Conservation (phyloP, 169 alveolate species). For the Toxoplasma gondii region DNA sequence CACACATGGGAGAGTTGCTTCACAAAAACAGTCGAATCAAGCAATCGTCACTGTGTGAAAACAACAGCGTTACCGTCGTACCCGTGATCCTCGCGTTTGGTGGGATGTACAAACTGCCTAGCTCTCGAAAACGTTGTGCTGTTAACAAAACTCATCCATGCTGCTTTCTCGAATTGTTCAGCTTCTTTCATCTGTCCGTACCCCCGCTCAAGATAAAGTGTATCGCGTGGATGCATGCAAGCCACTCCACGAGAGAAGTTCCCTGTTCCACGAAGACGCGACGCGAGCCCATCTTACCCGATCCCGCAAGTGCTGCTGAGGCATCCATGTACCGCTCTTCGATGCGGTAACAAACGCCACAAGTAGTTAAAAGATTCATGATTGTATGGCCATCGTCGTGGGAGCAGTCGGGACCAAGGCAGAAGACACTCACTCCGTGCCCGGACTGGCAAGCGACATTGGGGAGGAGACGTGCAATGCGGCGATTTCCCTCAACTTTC, state of each 20-base stretch:
- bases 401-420: slow-evolving; percentile 29
- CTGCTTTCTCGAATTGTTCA: no score
- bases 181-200: no score
- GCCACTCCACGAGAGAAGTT: not conserved
- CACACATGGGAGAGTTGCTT: not conserved
- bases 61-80: no score
- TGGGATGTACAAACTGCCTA: not conserved
- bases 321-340: slow-evolving; percentile 22
- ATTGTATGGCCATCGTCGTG: slow-evolving; percentile 1
- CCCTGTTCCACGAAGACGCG: no score
- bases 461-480: slow-evolving; percentile 30
- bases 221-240: no score
- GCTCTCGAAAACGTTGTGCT: no score
- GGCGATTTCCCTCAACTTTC: not conserved
- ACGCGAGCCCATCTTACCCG: not conserved
- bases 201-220: no score
- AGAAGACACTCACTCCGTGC: slow-evolving; percentile 27
- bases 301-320: slow-evolving; percentile 16
- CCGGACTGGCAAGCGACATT: slow-evolving; percentile 40
- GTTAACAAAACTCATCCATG: no score
- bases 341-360: slow-evolving; percentile 37
- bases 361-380: slow-evolving; percentile 22
- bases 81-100: no score
- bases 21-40: no score
- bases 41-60: no score